Base-by-base conservation (phyloP, 305 asterid genomes). In the Fraxinus albicans region DNA sequence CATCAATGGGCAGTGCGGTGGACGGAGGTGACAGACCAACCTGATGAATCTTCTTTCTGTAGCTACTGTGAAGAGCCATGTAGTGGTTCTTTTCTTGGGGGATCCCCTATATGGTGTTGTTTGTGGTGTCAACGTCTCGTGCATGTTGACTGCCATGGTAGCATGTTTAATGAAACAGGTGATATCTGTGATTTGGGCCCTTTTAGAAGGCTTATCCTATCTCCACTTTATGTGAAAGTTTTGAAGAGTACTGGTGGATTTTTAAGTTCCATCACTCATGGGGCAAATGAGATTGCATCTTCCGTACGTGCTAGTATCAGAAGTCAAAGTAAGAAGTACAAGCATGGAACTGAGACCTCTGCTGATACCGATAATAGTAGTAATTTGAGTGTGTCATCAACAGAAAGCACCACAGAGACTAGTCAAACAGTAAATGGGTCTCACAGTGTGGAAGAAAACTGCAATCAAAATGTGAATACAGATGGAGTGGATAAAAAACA, bases 31-130 rank as follows among this genome's bases (percentile, higher is more conserved):
- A 84, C 94, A 44, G 99, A 96, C 86, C 99, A 94, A 85, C 95
- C 89, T 35, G 98, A 92, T 55, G 99, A 96, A 78, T 92, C 98
- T 75, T 89, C 95, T 80, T 93, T 92, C 86, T 96, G 99, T 83
- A 93, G 97, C 86, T 89, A 94, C 90, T 96, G 99, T 82, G 99
- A 96, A 80, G 99, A 96, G 94, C 97, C 98, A 67, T 95, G 99
- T 88, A 93, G 93, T 86, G 87, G 87, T 79, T 93, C 97, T 73
- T 94, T 96, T 88, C 97, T 96, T 84, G 98, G 97, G 73, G 99
- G 97, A 55, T 96, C 99, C 82, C 98, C 99, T 23, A 90, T 96
- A 76, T 96, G 99, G 99, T 91, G 98, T 85, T 96, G 99, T 87
- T 87, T 96, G 80, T 96, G 99, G 99, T 96, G 99, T 87, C 99